These are phyloP conservation scores for Botryococcus braunii DNA, from an alignment of 163 green algal genomes.

Conservation along the genomic window DNA sequence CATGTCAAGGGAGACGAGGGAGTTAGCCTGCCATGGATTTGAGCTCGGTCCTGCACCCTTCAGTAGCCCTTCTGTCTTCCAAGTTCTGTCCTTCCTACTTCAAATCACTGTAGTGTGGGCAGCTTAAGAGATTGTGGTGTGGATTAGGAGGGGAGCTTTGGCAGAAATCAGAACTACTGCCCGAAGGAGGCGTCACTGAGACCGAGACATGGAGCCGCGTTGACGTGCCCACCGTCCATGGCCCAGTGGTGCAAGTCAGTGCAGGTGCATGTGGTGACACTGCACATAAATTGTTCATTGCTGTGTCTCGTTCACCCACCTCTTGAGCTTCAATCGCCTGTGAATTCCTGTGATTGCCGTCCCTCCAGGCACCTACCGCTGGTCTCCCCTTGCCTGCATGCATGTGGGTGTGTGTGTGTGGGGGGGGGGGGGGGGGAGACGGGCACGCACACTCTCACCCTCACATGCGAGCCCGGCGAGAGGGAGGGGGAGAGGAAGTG, in stretches of 20 bases:
- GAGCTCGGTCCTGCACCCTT: too few species aligned
- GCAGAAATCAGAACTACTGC: conserved; percentile 19
- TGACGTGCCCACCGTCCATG: conserved; percentile 21
- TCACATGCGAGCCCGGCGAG: not conserved
- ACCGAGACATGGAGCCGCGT: conserved; percentile 38
- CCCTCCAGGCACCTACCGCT: not conserved
- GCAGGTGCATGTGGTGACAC: conserved; percentile 21
- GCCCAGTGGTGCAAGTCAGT: conserved; percentile 37
- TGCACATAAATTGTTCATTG: not conserved
- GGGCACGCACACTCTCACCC: not conserved
- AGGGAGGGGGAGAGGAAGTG: not conserved
- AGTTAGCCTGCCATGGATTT: too few species aligned
- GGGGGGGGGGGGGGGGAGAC: not conserved
- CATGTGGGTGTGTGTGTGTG: not conserved
- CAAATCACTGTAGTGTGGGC: too few species aligned
- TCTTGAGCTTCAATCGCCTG: not conserved
- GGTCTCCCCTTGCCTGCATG: not conserved
- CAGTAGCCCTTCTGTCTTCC: too few species aligned
- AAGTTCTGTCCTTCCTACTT: too few species aligned
- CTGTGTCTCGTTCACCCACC: not conserved
- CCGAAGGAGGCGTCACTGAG: conserved; percentile 20
- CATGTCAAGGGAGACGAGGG: too few species aligned
- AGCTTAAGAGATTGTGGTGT: not conserved
- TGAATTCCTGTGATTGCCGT: not conserved
- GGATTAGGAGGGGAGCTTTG: conserved; percentile 32